These are phyloP conservation scores for Chytriomyces confervae DNA, from an alignment of 192 early-diverging fungal genomes.

Conservation along the genomic window DNA sequence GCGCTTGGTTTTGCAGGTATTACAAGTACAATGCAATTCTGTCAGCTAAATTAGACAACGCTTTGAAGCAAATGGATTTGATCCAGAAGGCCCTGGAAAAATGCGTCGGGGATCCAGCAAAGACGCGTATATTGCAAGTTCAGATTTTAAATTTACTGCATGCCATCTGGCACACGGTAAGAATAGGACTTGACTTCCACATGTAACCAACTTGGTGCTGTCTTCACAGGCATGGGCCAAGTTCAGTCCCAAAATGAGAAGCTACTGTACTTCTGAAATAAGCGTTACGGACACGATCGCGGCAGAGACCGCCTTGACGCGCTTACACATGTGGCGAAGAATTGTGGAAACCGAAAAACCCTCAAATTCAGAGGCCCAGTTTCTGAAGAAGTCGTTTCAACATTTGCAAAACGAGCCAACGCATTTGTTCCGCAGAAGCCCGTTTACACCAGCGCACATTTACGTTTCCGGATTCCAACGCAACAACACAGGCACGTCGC, in stretches of 20 bases:
- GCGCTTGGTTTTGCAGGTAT: constrained; percentile 4
- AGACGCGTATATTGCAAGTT: constrained; percentile 14
- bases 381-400: not conserved
- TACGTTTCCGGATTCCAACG: not conserved
- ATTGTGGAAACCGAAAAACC: constrained; percentile 19
- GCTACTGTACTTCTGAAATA: not conserved
- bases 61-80: not conserved
- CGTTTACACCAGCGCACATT: constrained; percentile 18
- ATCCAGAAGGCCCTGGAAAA: not conserved
- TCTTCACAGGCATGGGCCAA: constrained; percentile 18
- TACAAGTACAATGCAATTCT: constrained; percentile 34
- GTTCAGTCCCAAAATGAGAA: constrained; percentile 12
- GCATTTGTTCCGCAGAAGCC: constrained; percentile 19
- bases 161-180: constrained; percentile 21
- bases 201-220: not conserved
- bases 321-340: constrained; percentile 24
- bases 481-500: not conserved
- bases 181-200: not conserved
- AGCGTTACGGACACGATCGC: not conserved
- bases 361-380: not conserved
- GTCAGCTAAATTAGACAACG: constrained; percentile 23
- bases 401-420: constrained; percentile 18
- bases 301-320: constrained; percentile 11
- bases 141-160: constrained; percentile 21
- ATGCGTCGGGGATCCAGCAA: not conserved